Conservation (phyloP, 805 yeast genomes). For the Candida krabiensis region DNA sequence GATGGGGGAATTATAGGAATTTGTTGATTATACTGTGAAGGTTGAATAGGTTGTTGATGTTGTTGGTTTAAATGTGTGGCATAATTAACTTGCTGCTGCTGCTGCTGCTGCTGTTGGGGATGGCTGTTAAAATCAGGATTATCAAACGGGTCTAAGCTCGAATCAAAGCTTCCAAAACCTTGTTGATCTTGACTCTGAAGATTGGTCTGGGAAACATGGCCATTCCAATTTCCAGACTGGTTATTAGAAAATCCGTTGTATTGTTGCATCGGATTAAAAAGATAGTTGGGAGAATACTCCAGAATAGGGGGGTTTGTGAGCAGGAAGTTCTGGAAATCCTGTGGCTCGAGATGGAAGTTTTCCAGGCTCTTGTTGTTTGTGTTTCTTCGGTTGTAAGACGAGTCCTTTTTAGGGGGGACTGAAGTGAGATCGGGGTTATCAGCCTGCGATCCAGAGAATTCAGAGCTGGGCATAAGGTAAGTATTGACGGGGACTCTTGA, state of each 20-base stretch:
- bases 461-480: not conserved
- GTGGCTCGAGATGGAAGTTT: conserved; percentile 34
- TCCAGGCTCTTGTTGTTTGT: conserved; percentile 14
- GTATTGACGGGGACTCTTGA: too few relatives aligned
- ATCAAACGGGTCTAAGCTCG: not conserved
- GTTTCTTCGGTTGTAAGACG: not conserved
- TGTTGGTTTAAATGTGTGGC: conserved; percentile 1
- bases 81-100: conserved; percentile 1
- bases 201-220: too few relatives aligned
- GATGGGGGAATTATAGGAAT: not conserved
- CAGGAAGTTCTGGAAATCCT: conserved; percentile 36
- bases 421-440: not conserved
- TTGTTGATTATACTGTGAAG: conserved; percentile 2
- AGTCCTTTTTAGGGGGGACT: not conserved
- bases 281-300: conserved; percentile 26
- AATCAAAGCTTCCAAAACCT: not conserved
- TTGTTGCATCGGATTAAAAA: conserved; percentile 4
- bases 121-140: not conserved
- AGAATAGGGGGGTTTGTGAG: conserved; percentile 37
- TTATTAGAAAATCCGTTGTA: too few relatives aligned
- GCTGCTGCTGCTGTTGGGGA: conserved; percentile 7
- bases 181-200: conserved; percentile 1
- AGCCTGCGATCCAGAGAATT: not conserved
- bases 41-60: conserved; percentile 2
- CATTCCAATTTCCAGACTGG: too few relatives aligned